Conservation (phyloP, 2,329 filamentous ascomycete genomes). For the Fusarium albidum region DNA sequence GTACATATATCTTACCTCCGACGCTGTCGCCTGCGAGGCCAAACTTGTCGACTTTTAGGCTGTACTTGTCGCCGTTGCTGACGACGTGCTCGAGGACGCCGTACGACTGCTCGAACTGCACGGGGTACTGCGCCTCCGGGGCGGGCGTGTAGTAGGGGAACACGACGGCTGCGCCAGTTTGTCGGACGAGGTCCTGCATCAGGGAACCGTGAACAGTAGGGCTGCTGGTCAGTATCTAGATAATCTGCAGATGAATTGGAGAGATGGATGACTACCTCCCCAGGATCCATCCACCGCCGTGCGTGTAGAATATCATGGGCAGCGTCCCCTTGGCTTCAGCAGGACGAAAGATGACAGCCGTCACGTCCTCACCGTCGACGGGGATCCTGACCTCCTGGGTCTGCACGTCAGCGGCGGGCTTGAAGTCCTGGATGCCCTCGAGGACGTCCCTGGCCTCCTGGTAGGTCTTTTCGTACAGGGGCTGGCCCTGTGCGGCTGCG, state of each 20-base stretch:
- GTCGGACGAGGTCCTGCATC: constrained; percentile 23
- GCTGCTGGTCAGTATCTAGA: constrained; percentile 1
- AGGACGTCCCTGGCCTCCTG: constrained; percentile 20
- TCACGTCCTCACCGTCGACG: constrained; percentile 10
- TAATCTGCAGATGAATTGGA: neutral
- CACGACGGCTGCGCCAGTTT: constrained; percentile 19
- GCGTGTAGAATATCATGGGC: constrained; percentile 28
- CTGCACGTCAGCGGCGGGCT: constrained; percentile 3
- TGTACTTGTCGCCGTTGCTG: constrained; percentile 7
- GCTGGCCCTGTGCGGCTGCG: constrained; percentile 3
- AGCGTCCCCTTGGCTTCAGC: neutral
- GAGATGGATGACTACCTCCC: constrained; percentile 10
- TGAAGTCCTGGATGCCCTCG: constrained; percentile 21
- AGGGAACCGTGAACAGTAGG: constrained; percentile 12
- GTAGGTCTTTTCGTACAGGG: constrained; percentile 22
- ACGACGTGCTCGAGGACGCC: constrained; percentile 15
- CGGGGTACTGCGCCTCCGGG: constrained; percentile 22
- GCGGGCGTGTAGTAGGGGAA: constrained; percentile 27
- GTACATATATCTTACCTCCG: constrained; percentile 18
- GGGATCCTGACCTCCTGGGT: constrained; percentile 3
- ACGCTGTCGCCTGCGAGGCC: constrained; percentile 25
- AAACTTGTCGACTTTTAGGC: constrained; percentile 1
- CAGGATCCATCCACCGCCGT: constrained; percentile 26
- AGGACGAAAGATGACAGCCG: constrained; percentile 8
- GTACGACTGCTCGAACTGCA: constrained; percentile 22